These are phyloP conservation scores for Neocucurbitaria cava DNA, from an alignment of 2,329 filamentous ascomycete genomes.

Conservation along the genomic window DNA sequence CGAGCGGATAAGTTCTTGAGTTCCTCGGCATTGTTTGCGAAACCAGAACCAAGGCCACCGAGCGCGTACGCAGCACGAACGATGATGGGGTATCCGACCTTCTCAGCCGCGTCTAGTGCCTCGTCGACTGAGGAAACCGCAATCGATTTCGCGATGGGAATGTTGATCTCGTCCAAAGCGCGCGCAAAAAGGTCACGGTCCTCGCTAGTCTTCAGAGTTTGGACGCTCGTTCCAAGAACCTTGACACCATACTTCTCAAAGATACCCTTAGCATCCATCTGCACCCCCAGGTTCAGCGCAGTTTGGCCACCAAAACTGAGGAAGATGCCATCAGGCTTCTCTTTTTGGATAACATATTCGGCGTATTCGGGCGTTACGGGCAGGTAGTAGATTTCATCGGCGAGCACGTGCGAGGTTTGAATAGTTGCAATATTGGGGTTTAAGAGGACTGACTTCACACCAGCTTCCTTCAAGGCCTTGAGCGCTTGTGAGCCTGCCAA, in stretches of 20 bases:
- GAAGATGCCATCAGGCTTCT: constrained; percentile 95
- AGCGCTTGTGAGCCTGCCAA: constrained; percentile 85
- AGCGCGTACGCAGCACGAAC: constrained; percentile 96
- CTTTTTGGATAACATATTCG: constrained; percentile 94
- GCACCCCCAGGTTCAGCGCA: constrained; percentile 92
- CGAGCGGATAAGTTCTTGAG: constrained; percentile 91
- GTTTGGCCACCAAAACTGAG: constrained; percentile 98
- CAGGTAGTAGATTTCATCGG: constrained; percentile 97
- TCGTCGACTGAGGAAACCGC: constrained; percentile 92
- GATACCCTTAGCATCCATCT: constrained; percentile 95
- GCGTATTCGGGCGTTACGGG: constrained; percentile 98
- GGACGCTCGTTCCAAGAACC: constrained; percentile 92
- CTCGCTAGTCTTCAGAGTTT: constrained; percentile 92
- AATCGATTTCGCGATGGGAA: constrained; percentile 95
- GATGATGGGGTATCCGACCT: constrained; percentile 95
- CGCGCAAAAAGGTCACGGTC: constrained; percentile 96
- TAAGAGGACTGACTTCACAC: constrained; percentile 88
- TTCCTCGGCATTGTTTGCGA: constrained; percentile 93
- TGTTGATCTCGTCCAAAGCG: constrained; percentile 95
- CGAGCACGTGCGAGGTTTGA: constrained; percentile 94
- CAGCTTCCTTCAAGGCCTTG: constrained; percentile 95
- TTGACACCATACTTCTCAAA: constrained; percentile 96
- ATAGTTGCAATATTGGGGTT: constrained; percentile 99
- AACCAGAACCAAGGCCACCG: constrained; percentile 94
- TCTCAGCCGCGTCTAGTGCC: constrained; percentile 83